These are phyloP conservation scores for Pleurotus tuoliensis DNA, from an alignment of 768 basidiomycete genomes.

Conservation along the genomic window DNA sequence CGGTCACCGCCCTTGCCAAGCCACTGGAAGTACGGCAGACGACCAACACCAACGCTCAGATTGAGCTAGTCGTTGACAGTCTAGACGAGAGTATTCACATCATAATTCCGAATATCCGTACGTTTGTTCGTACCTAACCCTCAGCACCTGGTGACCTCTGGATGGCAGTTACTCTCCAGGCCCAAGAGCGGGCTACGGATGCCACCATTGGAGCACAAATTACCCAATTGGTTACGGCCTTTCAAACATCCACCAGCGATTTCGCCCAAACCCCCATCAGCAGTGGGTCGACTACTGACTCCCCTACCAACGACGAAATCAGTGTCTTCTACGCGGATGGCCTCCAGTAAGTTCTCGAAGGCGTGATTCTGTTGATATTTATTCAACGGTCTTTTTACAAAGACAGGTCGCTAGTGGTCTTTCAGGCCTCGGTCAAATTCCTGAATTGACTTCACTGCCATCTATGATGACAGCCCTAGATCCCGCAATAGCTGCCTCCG, in stretches of 20 bases:
- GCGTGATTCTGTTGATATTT: background rate
- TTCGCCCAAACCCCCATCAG: slow-evolving; percentile 23
- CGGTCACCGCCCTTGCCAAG: slow-evolving; percentile 23
- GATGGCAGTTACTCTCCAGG: slow-evolving; percentile 23
- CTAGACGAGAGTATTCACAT: slow-evolving; percentile 20
- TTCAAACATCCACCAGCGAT: slow-evolving; percentile 17
- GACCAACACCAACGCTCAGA: slow-evolving; percentile 28
- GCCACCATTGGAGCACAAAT: slow-evolving; percentile 25
- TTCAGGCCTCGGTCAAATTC: slow-evolving; percentile 22
- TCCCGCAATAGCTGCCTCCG: slow-evolving; percentile 21
- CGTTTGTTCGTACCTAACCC: background rate
- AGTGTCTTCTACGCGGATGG: slow-evolving; percentile 25
- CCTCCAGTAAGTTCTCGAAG: slow-evolving; percentile 21
- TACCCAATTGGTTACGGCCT: slow-evolving; percentile 20
- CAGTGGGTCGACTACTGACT: slow-evolving; percentile 25
- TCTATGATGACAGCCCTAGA: slow-evolving; percentile 23
- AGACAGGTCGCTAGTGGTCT: slow-evolving; percentile 26
- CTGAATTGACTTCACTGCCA: slow-evolving; percentile 23
- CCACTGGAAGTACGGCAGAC: slow-evolving; percentile 24
- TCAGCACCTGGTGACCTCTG: background rate
- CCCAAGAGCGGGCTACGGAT: slow-evolving; percentile 24
- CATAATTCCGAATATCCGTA: slow-evolving; percentile 23
- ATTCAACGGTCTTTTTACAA: background rate
- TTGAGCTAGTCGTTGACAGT: slow-evolving; percentile 21
- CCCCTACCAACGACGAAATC: slow-evolving; percentile 32